These are phyloP conservation scores for Berberis vulgaris DNA, from an alignment of 164 flowering plant genomes.

Conservation along the genomic window DNA sequence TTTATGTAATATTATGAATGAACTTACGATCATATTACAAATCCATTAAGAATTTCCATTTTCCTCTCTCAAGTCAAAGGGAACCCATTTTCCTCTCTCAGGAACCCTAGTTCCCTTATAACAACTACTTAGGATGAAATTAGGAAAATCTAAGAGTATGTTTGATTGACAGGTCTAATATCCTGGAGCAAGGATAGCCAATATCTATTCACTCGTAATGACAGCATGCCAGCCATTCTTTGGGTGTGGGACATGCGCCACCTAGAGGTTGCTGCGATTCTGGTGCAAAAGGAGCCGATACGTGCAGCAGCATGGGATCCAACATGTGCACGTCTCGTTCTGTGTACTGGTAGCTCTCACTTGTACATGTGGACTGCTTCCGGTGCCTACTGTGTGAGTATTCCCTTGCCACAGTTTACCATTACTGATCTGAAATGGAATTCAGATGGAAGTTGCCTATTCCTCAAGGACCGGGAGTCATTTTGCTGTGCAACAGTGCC, in stretches of 20 bases:
- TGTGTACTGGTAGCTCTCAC: constrained; percentile 86
- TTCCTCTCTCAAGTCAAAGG: too few species aligned
- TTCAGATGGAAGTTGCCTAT: constrained; percentile 75
- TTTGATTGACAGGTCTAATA: constrained; percentile 52
- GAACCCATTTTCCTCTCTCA: too few species aligned
- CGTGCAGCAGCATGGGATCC: constrained; percentile 96
- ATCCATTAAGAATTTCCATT: too few species aligned
- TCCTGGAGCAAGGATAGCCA: constrained; percentile 91
- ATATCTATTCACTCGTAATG: constrained; percentile 84
- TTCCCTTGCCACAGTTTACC: constrained; percentile 62
- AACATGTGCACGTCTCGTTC: constrained; percentile 55
- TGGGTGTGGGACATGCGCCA: constrained; percentile 87
- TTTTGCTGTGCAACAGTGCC: constrained; percentile 88
- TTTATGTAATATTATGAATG: too few species aligned
- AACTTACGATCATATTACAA: too few species aligned
- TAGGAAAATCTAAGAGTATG: background rate
- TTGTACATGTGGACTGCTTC: constrained; percentile 95
- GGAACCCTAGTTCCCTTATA: too few species aligned
- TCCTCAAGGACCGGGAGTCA: constrained; percentile 70
- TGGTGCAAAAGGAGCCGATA: constrained; percentile 84
- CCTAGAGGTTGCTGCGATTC: constrained; percentile 82
- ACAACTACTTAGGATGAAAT: background rate
- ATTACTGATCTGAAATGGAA: constrained; percentile 81
- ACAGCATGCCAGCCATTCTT: constrained; percentile 79
- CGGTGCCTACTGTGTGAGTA: constrained; percentile 72